Evolutionary conservation across 1,139 yeast genomes (phyloP).

Genomic region (Suhomyces guaymorum): DNA sequence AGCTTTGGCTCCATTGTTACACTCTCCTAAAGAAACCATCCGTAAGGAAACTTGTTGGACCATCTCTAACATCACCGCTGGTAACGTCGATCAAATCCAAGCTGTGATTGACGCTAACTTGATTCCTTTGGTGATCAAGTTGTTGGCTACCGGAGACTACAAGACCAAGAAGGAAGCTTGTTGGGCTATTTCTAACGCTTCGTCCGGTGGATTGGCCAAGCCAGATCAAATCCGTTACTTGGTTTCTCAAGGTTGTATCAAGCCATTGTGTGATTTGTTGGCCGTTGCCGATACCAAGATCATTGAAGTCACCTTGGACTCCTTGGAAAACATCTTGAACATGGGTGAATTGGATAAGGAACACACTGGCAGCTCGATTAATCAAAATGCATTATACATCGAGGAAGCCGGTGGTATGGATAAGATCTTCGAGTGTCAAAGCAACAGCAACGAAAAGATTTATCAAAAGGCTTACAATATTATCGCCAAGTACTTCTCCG

Average conservation of each 20-base stretch:
- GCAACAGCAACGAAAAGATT: slow-evolving; percentile 85
- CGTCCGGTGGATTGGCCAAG: slow-evolving; percentile 88
- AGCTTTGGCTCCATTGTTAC: slow-evolving; percentile 76
- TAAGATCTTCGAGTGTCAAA: slow-evolving; percentile 91
- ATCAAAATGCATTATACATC: slow-evolving; percentile 85
- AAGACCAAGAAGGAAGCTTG: slow-evolving; percentile 98
- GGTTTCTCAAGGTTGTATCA: slow-evolving; percentile 94
- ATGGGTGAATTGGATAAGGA: slow-evolving; percentile 94
- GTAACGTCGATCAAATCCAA: slow-evolving; percentile 92
- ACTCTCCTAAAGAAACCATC: slow-evolving; percentile 86
- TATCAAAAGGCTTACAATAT: slow-evolving; percentile 88
- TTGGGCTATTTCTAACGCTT: slow-evolving; percentile 98
- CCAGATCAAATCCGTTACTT: slow-evolving; percentile 94
- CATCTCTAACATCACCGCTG: slow-evolving; percentile 95
- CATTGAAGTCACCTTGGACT: slow-evolving; percentile 93
- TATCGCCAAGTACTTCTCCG: slow-evolving; percentile 88
- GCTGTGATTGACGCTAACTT: slow-evolving; percentile 94
- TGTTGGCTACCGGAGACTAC: slow-evolving; percentile 82
- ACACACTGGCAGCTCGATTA: slow-evolving; percentile 63
- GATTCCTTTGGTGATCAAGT: slow-evolving; percentile 87
- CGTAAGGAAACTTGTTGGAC: slow-evolving; percentile 99
- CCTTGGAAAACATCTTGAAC: slow-evolving; percentile 87
- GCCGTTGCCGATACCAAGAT: slow-evolving; percentile 87
- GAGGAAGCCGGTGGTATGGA: slow-evolving; percentile 99
- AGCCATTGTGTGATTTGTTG: slow-evolving; percentile 92